A percentile compares a stretch with the other conserved stretches of the same genome.
Conservation (phyloP, 148 eudicot genomes). For the Vaccinium macrocarpon region DNA sequence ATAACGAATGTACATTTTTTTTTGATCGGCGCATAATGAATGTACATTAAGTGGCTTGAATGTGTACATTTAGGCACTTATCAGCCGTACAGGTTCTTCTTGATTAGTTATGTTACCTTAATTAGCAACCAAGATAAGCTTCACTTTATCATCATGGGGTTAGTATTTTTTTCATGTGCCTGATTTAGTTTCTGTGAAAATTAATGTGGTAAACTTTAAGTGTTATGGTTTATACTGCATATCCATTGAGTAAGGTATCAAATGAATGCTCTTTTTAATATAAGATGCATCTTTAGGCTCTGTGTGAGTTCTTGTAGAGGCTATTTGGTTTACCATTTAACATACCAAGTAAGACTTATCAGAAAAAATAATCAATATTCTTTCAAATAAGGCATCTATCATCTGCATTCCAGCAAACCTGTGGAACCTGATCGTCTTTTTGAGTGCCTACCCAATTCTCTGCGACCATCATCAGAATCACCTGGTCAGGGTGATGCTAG, state of each 20-base stretch:
- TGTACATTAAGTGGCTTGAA: too few relatives aligned
- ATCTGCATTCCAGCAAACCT: constrained; percentile 71
- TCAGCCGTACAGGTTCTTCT: not conserved
- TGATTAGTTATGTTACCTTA: not conserved
- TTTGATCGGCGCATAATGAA: too few relatives aligned
- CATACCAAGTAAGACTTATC: not conserved
- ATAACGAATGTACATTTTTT: too few relatives aligned
- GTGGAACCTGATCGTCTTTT: constrained; percentile 86
- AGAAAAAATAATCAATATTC: not conserved
- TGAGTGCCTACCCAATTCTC: constrained; percentile 69
- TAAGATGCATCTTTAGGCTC: not conserved
- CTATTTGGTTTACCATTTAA: not conserved
- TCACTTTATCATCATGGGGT: not conserved
- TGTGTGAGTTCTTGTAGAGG: not conserved
- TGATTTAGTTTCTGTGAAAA: not conserved
- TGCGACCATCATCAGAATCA: constrained; percentile 59
- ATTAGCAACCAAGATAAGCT: not conserved
- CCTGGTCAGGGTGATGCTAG: constrained; percentile 44
- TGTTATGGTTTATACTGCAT: not conserved
- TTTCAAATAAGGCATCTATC: constrained; percentile 16
- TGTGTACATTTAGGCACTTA: not conserved
- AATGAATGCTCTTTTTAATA: not conserved
- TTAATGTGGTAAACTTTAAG: not conserved
- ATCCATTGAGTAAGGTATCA: not conserved
- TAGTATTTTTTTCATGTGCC: not conserved